Percentiles rank a stretch among this genome's conserved stretches.
These are phyloP conservation scores for Paragyromitra xinjiangensis DNA, from an alignment of 495 filamentous ascomycete species.

Conservation along the genomic window DNA sequence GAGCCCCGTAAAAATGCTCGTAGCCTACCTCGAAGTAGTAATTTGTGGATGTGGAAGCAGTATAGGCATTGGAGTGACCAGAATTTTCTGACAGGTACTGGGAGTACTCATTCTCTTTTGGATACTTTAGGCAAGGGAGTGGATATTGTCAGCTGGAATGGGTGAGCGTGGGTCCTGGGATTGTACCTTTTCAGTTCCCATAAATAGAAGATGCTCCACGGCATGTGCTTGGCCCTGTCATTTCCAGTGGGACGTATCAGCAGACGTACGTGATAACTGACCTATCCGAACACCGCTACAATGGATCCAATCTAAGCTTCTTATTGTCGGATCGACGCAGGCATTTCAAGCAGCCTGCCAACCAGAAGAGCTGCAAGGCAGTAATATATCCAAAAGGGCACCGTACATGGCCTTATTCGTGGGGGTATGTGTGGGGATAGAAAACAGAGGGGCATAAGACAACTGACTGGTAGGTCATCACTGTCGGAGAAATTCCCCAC, in stretches of 20 bases:
- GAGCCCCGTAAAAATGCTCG: constrained; percentile 79
- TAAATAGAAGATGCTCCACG: constrained; percentile 81
- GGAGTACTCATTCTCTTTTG: constrained; percentile 94
- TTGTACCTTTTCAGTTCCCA: constrained; percentile 93
- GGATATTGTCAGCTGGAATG: constrained; percentile 6
- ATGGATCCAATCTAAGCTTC: background rate
- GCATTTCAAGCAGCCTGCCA: constrained; percentile 4
- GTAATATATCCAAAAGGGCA: background rate
- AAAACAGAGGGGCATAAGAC: constrained; percentile 28
- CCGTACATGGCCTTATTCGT: background rate
- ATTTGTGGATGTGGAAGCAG: constrained; percentile 91
- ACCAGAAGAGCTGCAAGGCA: constrained; percentile 12
- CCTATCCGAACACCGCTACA: background rate
- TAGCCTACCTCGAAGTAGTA: constrained; percentile 97
- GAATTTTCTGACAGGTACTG: constrained; percentile 89
- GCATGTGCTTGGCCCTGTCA: constrained; percentile 55
- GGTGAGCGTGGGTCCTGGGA: background rate
- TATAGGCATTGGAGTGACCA: constrained; percentile 94
- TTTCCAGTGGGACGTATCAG: constrained; percentile 34
- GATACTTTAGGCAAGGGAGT: constrained; percentile 68
- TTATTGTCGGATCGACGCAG: constrained; percentile 13
- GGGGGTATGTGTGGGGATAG: background rate
- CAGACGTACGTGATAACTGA: background rate
- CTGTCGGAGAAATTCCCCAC: constrained; percentile 94
- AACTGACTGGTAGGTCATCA: constrained; percentile 79